Conservation (phyloP, 768 basidiomycete genomes). For the Rhizopogon vinicolor region DNA sequence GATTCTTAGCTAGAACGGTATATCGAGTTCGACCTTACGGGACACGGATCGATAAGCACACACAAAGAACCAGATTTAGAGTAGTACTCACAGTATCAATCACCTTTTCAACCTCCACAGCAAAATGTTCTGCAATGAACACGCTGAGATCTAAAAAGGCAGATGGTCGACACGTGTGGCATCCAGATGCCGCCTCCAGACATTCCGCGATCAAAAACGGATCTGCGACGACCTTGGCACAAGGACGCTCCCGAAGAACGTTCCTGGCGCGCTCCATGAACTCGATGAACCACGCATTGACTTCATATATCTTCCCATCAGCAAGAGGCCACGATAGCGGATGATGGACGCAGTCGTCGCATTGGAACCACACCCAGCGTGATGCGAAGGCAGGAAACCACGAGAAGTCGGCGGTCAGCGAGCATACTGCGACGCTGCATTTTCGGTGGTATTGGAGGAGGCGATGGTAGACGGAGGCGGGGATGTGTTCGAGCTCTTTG, state of each 20-base stretch:
- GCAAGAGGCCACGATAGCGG: too few relatives aligned
- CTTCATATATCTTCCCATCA: conserved; percentile 28
- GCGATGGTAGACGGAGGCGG: conserved; percentile 22
- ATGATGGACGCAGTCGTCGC: too few relatives aligned
- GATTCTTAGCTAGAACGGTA: conserved; percentile 16
- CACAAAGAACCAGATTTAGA: neutral
- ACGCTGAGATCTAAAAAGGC: conserved; percentile 28
- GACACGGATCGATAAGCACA: conserved; percentile 3
- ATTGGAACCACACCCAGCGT: conserved; percentile 33
- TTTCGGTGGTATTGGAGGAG: conserved; percentile 32
- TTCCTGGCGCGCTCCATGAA: conserved; percentile 28
- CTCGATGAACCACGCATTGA: conserved; percentile 30
- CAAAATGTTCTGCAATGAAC: conserved; percentile 26
- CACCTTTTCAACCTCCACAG: conserved; percentile 17
- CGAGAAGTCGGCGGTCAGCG: conserved; percentile 30
- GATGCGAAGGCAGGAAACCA: conserved; percentile 32
- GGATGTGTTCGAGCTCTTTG: conserved; percentile 34
- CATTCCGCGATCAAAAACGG: conserved; percentile 27
- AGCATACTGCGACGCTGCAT: conserved; percentile 24
- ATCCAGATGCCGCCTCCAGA: conserved; percentile 21
- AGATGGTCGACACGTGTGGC: conserved; percentile 24
- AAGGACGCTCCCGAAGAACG: conserved; percentile 26
- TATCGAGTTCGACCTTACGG: conserved; percentile 26
- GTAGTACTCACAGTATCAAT: conserved; percentile 10
- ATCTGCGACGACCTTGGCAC: conserved; percentile 24